Conservation (phyloP, 805 yeast species). For the Helenozyma baotianmanensis region DNA sequence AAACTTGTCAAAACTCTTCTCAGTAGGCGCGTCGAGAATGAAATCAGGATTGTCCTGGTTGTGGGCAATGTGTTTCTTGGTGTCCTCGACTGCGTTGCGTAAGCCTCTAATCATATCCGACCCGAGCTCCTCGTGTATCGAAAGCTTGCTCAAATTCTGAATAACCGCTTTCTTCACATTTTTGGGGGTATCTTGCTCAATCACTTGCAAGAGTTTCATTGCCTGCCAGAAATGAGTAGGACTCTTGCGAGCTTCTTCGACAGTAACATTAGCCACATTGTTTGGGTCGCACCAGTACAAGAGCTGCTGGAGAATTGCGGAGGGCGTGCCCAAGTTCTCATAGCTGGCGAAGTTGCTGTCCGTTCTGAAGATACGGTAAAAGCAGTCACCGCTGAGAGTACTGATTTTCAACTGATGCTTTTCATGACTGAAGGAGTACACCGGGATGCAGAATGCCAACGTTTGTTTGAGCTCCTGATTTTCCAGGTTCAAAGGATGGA, state of each 20-base stretch:
- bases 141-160: slow-evolving; percentile 45
- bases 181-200: slow-evolving; percentile 49
- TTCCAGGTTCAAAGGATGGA: slow-evolving; percentile 58
- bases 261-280: slow-evolving; percentile 48
- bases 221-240: slow-evolving; percentile 55
- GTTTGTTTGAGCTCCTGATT: slow-evolving; percentile 74
- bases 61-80: slow-evolving; percentile 21
- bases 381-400: slow-evolving; percentile 60
- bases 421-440: slow-evolving; percentile 71
- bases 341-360: slow-evolving; percentile 31
- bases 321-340: slow-evolving; percentile 38
- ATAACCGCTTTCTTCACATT: slow-evolving; percentile 50
- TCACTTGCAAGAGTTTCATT: slow-evolving; percentile 47
- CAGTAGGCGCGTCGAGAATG: slow-evolving; percentile 27
- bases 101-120: slow-evolving; percentile 28
- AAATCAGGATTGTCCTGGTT: slow-evolving; percentile 25
- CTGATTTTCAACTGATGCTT: slow-evolving; percentile 66
- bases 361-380: slow-evolving; percentile 49
- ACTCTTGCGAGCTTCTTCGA: slow-evolving; percentile 38
- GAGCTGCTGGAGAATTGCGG: slow-evolving; percentile 61
- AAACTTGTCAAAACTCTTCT: slow-evolving; percentile 29
- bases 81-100: slow-evolving; percentile 30
- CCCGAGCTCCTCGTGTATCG: slow-evolving; percentile 25
- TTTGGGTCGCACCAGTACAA: slow-evolving; percentile 83
- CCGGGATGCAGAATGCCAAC: slow-evolving; percentile 83